These are phyloP conservation scores for Taxillus chinensis DNA, from an alignment of 164 flowering plant genomes.

Conservation along the genomic window DNA sequence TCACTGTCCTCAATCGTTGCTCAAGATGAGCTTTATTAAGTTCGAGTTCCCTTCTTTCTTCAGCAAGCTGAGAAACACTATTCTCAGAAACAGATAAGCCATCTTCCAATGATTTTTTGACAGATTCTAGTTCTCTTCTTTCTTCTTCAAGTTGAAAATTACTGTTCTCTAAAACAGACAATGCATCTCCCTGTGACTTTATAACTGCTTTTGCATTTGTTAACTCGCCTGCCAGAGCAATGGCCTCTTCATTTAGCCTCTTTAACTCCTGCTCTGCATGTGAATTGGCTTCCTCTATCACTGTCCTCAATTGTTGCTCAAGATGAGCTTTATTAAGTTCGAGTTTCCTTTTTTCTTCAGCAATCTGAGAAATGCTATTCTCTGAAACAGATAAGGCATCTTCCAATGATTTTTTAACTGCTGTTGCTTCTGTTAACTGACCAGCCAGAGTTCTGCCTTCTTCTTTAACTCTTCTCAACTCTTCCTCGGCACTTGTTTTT, in stretches of 20 bases:
- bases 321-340: no score
- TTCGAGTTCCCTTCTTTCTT: slow-evolving; percentile 34
- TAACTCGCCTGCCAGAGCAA: slow-evolving; percentile 29
- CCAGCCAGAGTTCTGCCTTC: slow-evolving; percentile 32
- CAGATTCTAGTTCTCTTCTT: no score
- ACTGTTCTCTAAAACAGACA: slow-evolving; percentile 33
- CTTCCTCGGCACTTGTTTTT: slow-evolving; percentile 31
- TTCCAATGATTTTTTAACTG: slow-evolving; percentile 40
- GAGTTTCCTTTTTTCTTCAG: slow-evolving; percentile 36
- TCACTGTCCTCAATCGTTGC: no score
- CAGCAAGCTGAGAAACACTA: slow-evolving; percentile 22
- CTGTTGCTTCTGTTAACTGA: slow-evolving; percentile 40
- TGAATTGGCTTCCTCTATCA: background rate
- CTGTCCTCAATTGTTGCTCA: no score
- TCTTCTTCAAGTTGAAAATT: slow-evolving; percentile 19
- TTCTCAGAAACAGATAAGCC: background rate
- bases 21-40: slow-evolving; percentile 17
- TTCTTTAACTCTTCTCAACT: slow-evolving; percentile 40
- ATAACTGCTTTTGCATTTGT: slow-evolving; percentile 35
- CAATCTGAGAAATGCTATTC: slow-evolving; percentile 25
- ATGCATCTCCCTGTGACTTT: slow-evolving; percentile 45
- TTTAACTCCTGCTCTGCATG: slow-evolving; percentile 42
- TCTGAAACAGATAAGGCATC: slow-evolving; percentile 41
- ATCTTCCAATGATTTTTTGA: background rate
- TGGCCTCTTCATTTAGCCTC: slow-evolving; percentile 41